A percentile compares a stretch with the other conserved stretches of the same genome.
These are phyloP conservation scores for Didymella pinodella DNA, from an alignment of 2,329 filamentous ascomycete genomes.

Conservation along the genomic window DNA sequence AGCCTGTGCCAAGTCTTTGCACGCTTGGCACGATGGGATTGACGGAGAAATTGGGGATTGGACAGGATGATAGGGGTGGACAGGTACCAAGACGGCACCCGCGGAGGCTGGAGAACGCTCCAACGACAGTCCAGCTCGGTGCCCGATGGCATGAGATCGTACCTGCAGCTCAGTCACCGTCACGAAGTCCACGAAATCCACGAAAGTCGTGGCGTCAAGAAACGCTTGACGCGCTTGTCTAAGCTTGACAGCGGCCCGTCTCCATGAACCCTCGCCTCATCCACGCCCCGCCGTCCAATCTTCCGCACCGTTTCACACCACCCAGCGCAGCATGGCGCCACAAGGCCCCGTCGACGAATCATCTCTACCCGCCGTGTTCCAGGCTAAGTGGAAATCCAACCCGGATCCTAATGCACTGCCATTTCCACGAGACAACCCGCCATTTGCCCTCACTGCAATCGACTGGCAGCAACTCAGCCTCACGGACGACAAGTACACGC, in stretches of 20 bases:
- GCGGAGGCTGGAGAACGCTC: constrained; percentile 1
- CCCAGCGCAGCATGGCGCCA: constrained; percentile 23
- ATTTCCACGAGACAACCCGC: constrained; percentile 45
- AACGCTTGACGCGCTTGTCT: constrained; percentile 1
- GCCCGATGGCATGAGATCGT: background rate
- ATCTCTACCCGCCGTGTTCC: constrained; percentile 43
- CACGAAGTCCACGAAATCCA: background rate
- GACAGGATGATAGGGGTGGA: constrained; percentile 14
- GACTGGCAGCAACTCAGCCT: constrained; percentile 48
- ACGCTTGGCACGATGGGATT: constrained; percentile 10
- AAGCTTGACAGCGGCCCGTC: constrained; percentile 15
- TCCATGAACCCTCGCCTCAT: constrained; percentile 4
- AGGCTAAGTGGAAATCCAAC: constrained; percentile 40
- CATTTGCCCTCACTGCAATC: constrained; percentile 47
- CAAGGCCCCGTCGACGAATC: constrained; percentile 28
- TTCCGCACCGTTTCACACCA: constrained; percentile 13
- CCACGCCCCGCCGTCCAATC: constrained; percentile 15
- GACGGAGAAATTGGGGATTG: constrained; percentile 41
- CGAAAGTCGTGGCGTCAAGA: background rate
- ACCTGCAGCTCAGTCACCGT: background rate
- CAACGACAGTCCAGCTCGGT: background rate
- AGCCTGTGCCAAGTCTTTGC: constrained; percentile 6
- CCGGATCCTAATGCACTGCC: constrained; percentile 46
- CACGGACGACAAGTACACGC: constrained; percentile 42
- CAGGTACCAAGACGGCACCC: constrained; percentile 1